A percentile compares a stretch with the other conserved stretches of the same genome.
Conservation (phyloP, 352 stramenopile species). For the Globisporangium recalcitrans region DNA sequence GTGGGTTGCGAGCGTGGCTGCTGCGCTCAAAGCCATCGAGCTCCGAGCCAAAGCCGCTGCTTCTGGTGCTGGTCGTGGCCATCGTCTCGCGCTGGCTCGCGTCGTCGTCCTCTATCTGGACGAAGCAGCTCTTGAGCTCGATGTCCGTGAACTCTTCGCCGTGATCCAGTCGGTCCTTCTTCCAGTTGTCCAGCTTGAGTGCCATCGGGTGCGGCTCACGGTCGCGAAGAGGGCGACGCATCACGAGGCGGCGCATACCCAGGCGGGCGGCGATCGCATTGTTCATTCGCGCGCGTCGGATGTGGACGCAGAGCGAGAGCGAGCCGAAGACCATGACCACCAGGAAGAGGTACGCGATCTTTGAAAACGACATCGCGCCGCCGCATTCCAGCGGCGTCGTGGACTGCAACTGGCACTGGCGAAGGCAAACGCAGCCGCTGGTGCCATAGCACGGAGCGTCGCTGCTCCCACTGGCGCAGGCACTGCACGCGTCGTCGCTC, state of each 20-base stretch:
- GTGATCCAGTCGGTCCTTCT: constrained; percentile 19
- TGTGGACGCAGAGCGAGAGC: constrained; percentile 12
- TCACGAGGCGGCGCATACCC: background rate
- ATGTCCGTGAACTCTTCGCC: constrained; percentile 13
- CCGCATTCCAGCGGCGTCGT: constrained; percentile 7
- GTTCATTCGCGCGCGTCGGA: constrained; percentile 1
- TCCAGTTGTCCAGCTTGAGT: constrained; percentile 33
- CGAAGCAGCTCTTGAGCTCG: constrained; percentile 29
- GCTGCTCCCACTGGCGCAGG: constrained; percentile 14
- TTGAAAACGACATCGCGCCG: constrained; percentile 4
- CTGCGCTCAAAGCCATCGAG: constrained; percentile 2
- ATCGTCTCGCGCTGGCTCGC: constrained; percentile 8
- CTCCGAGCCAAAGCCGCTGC: constrained; percentile 5
- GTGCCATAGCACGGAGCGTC: constrained; percentile 19
- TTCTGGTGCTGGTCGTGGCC: background rate
- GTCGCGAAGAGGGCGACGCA: background rate
- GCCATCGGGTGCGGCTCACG: constrained; percentile 12
- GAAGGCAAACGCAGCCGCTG: constrained; percentile 22
- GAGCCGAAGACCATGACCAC: constrained; percentile 2
- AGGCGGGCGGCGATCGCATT: background rate
- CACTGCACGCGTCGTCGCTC: constrained; percentile 20
- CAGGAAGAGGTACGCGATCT: constrained; percentile 12
- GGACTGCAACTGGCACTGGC: constrained; percentile 21
- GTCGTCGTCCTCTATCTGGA: constrained; percentile 14
- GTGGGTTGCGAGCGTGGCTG: no score